These are phyloP conservation scores for Aegle marmelos DNA, from an alignment of 345 rosid genomes.

Conservation along the genomic window DNA sequence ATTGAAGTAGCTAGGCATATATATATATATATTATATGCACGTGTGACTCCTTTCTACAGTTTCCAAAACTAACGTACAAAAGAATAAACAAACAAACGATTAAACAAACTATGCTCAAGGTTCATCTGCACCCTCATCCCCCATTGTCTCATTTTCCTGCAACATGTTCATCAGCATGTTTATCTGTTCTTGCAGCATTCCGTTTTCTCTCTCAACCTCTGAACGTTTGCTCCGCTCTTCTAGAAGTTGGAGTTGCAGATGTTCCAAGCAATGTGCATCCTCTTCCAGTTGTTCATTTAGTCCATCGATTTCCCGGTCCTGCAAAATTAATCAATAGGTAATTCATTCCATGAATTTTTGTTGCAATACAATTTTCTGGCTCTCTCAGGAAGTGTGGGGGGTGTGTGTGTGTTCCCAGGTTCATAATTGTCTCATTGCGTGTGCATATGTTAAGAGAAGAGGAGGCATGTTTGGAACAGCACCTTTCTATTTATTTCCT, in stretches of 20 bases:
- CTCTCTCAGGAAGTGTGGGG: neutral
- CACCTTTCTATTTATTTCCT: conserved; percentile 97
- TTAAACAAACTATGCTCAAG: conserved; percentile 24
- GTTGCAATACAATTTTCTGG: neutral
- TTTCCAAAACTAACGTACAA: conserved; percentile 30
- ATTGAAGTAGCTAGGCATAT: neutral
- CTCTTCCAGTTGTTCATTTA: conserved; percentile 91
- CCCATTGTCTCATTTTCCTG: conserved; percentile 52
- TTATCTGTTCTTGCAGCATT: conserved; percentile 75
- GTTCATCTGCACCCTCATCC: conserved; percentile 49
- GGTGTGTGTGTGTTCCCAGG: neutral
- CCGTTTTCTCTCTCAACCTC: conserved; percentile 79
- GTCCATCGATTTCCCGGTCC: conserved; percentile 88
- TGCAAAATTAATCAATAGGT: conserved; percentile 24
- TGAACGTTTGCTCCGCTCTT: conserved; percentile 72
- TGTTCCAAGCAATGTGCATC: conserved; percentile 80
- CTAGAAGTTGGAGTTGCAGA: conserved; percentile 74
- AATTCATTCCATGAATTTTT: neutral
- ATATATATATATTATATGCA: conserved; percentile 1
- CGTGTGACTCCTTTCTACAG: conserved; percentile 11
- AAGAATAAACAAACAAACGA: conserved; percentile 34
- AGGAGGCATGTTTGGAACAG: neutral
- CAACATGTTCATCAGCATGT: conserved; percentile 81
- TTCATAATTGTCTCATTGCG: too few relatives aligned
- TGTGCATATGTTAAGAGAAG: neutral